Conservation (phyloP, 192 early-diverging fungal genomes). For the Gigaspora rosea region DNA sequence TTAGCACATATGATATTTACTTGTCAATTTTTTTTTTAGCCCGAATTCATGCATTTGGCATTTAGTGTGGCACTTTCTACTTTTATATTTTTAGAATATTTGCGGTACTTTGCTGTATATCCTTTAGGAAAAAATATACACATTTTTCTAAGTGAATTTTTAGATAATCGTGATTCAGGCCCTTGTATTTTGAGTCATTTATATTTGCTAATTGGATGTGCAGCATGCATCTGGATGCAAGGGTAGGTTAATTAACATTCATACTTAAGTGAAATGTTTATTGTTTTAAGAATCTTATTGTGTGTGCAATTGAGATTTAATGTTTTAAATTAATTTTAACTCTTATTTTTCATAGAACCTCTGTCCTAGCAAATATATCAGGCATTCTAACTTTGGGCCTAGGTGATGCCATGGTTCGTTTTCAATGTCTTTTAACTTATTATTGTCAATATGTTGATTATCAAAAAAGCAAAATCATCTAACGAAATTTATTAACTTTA, state of each 20-base stretch:
- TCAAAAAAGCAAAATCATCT: not conserved
- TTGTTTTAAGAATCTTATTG: not conserved
- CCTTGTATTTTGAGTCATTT: constrained; percentile 84
- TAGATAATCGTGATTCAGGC: constrained; percentile 85
- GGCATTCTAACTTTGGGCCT: constrained; percentile 89
- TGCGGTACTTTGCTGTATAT: constrained; percentile 75
- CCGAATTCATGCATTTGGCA: constrained; percentile 74
- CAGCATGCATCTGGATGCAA: constrained; percentile 84
- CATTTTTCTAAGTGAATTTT: constrained; percentile 75
- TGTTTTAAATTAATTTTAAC: constrained; percentile 27
- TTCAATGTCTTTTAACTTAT: constrained; percentile 1
- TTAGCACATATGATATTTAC: not conserved
- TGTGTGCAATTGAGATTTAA: not conserved
- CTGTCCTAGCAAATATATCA: constrained; percentile 56
- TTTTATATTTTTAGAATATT: constrained; percentile 78
- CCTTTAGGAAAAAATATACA: constrained; percentile 66
- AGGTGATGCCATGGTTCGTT: constrained; percentile 76
- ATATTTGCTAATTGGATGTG: constrained; percentile 90
- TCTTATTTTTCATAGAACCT: constrained; percentile 36
- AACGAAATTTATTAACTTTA: not conserved
- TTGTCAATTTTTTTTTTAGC: constrained; percentile 40
- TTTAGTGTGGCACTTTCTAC: constrained; percentile 74
- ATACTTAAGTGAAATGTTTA: not conserved
- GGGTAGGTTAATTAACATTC: constrained; percentile 42
- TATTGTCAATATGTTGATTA: not conserved